Conservation (phyloP, 2,329 filamentous ascomycete species). For the Colletotrichum gigasporum region DNA sequence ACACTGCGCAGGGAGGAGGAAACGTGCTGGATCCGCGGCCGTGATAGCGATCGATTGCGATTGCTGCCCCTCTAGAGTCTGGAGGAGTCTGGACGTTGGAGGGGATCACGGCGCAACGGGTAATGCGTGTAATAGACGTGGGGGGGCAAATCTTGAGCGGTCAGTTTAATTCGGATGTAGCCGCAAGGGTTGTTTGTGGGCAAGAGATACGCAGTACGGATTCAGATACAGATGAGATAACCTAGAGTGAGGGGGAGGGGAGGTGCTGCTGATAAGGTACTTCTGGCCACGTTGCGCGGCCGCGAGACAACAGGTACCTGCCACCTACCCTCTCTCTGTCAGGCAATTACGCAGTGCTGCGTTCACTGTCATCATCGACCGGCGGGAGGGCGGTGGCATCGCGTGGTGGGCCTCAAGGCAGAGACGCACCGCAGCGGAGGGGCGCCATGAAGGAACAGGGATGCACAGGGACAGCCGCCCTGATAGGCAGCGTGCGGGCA, state of each 20-base stretch:
- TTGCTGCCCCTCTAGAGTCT: background rate
- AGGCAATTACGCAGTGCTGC: too few species aligned
- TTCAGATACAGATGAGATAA: too few species aligned
- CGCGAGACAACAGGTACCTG: too few species aligned
- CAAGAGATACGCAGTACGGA: background rate
- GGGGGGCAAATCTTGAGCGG: background rate
- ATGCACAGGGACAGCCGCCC: background rate
- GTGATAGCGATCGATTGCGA: background rate
- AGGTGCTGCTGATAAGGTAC: background rate
- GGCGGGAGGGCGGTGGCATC: too few species aligned
- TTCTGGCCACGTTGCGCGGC: too few species aligned
- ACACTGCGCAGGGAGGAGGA: background rate
- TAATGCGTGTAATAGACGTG: background rate
- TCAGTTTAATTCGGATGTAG: background rate
- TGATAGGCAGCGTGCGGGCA: background rate
- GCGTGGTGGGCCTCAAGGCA: too few species aligned
- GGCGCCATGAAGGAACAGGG: conserved; percentile 4
- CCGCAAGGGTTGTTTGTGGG: background rate
- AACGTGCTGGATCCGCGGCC: background rate
- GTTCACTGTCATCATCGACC: background rate
- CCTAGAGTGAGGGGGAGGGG: too few species aligned
- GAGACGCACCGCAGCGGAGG: background rate
- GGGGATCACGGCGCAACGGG: too few species aligned
- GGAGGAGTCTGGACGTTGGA: background rate
- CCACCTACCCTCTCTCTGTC: too few species aligned